phyloP scores from a whole-genome alignment of 2,329 filamentous ascomycete species.

The Paradendryphiella salina region DNA sequence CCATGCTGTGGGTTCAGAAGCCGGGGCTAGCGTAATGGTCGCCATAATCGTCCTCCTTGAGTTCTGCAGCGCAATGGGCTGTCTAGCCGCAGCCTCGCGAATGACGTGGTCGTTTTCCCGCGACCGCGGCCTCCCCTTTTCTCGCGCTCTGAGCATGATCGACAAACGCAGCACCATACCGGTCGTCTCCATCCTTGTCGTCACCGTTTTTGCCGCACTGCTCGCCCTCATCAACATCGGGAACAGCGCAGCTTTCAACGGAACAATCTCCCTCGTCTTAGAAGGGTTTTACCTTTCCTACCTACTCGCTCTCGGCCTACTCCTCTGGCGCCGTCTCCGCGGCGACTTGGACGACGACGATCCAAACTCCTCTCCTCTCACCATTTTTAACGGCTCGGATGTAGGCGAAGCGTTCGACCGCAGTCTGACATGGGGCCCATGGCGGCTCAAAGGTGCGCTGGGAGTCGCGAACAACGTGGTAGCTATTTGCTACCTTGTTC shows the following conservation, averaged over 20 bases:
- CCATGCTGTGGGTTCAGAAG: conserved; percentile 34
- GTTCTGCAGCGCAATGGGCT: conserved; percentile 49
- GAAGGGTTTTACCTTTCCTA: conserved; percentile 47
- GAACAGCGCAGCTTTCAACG: conserved; percentile 47
- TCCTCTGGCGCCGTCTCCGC: conserved; percentile 43
- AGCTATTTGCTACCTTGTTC: conserved; percentile 37
- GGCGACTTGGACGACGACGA: conserved; percentile 32
- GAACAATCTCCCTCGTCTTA: conserved; percentile 42
- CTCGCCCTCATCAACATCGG: conserved; percentile 59
- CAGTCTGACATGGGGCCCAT: conserved; percentile 40
- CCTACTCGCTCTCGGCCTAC: conserved; percentile 37
- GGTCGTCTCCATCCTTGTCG: conserved; percentile 53
- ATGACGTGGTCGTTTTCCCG: conserved; percentile 53
- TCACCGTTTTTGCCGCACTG: conserved; percentile 50
- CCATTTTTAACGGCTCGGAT: conserved; percentile 27
- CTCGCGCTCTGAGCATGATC: conserved; percentile 36
- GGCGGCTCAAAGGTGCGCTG: conserved; percentile 36
- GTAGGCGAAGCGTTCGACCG: conserved; percentile 28
- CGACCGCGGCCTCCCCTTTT: conserved; percentile 50
- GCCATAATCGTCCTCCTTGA: conserved; percentile 48
- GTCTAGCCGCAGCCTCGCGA: conserved; percentile 48
- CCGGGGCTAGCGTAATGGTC: conserved; percentile 55
- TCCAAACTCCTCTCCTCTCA: conserved; percentile 21
- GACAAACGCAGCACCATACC: conserved; percentile 47
- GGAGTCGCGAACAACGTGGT: conserved; percentile 40